Conservation (phyloP, 169 alveolate species). For the Besnoitia besnoiti region DNA sequence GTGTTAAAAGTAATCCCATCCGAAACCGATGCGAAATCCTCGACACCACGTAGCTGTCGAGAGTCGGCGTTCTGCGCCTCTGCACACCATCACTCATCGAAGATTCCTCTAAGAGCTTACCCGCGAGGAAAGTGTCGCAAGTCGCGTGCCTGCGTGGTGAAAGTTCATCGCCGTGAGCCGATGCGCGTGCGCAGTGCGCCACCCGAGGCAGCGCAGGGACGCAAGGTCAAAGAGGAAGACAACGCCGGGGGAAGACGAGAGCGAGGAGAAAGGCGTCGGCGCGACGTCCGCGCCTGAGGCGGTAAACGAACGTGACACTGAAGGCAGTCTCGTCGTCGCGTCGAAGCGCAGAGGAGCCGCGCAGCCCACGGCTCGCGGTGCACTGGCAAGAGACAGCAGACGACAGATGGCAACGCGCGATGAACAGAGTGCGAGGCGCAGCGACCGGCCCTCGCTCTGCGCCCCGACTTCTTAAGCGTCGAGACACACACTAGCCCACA, state of each 20-base stretch:
- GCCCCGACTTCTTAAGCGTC: no score
- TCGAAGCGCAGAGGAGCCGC: background rate
- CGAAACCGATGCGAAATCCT: no score
- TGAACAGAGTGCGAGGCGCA: no score
- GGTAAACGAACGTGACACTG: background rate
- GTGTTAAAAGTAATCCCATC: no score
- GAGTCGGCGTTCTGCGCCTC: no score
- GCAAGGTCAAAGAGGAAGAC: background rate
- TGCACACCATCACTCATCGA: background rate
- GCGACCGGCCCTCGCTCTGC: no score
- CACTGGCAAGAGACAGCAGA: no score
- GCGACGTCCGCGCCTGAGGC: background rate
- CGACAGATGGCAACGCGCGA: no score
- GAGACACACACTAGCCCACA: no score
- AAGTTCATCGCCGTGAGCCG: constrained; percentile 3
- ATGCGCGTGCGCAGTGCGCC: background rate
- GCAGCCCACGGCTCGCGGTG: no score
- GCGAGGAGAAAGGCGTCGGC: background rate
- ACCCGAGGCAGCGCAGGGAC: background rate
- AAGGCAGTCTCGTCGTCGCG: constrained; percentile 1
- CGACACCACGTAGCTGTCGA: no score
- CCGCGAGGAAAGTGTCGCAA: background rate
- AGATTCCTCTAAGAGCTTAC: background rate
- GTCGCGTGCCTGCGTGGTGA: background rate
- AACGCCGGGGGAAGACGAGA: background rate